These are phyloP conservation scores for Rubroshorea leprosula DNA, from an alignment of 345 rosid genomes.

Conservation along the genomic window DNA sequence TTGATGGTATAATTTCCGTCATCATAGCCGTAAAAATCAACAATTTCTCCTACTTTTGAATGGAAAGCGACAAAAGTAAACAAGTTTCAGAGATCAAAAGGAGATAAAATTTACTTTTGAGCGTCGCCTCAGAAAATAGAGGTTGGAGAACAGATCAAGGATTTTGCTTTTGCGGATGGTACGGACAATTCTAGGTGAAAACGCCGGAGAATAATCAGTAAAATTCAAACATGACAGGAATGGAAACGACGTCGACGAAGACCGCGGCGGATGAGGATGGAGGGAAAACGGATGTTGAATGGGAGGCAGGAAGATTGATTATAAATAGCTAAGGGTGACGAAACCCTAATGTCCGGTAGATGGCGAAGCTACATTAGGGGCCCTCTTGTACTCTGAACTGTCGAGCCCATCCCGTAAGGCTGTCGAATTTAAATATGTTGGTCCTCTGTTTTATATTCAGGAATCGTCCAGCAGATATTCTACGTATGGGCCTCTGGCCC, in stretches of 20 bases:
- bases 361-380: not conserved
- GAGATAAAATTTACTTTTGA: no score
- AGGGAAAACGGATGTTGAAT: no score
- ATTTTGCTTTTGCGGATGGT: slow-evolving; percentile 27
- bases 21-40: slow-evolving; percentile 23
- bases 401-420: not conserved
- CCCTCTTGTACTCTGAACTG: not conserved
- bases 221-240: no score
- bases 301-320: not conserved
- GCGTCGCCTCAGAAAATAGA: slow-evolving; percentile 27
- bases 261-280: no score
- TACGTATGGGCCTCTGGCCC: no score
- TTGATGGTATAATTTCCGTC: slow-evolving; percentile 33
- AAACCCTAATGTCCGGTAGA: slow-evolving; percentile 11
- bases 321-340: not conserved
- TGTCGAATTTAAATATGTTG: not conserved
- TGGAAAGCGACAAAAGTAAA: not conserved
- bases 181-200: slow-evolving; percentile 19
- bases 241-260: no score
- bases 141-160: slow-evolving; percentile 15
- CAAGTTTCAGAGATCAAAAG: no score
- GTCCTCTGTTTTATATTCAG: not conserved
- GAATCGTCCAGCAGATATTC: no score
- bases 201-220: no score
- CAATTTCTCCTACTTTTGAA: no score